These are phyloP conservation scores for Fusarium verrucosum DNA, from an alignment of 2,329 filamentous ascomycete species.

Conservation along the genomic window DNA sequence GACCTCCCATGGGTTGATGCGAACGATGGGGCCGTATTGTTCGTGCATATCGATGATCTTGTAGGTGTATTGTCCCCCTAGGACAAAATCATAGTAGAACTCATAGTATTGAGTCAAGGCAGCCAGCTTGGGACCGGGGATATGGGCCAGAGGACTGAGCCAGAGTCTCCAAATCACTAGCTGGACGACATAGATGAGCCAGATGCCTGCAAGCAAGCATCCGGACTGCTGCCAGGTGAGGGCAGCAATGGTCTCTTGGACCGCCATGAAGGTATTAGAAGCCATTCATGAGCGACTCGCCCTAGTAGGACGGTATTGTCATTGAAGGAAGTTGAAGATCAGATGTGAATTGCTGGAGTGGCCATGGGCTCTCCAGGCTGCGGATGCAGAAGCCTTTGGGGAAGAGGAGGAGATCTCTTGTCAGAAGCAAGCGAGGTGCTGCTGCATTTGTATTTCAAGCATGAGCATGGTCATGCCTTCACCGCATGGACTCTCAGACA, in stretches of 20 bases:
- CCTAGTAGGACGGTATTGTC: conserved; percentile 42
- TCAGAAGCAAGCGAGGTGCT: conserved; percentile 30
- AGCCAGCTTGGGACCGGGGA: conserved; percentile 53
- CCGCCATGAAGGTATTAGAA: conserved; percentile 41
- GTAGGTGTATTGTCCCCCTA: conserved; percentile 54
- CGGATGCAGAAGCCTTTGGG: conserved; percentile 39
- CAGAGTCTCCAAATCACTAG: conserved; percentile 48
- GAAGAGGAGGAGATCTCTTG: conserved; percentile 12
- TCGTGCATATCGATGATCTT: conserved; percentile 55
- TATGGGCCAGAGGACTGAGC: conserved; percentile 51
- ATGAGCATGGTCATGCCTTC: conserved; percentile 24
- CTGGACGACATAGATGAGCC: conserved; percentile 45
- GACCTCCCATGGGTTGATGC: conserved; percentile 54
- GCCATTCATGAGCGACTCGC: conserved; percentile 42
- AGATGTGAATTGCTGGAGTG: conserved; percentile 22
- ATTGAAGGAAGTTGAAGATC: conserved; percentile 36
- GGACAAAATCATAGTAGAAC: conserved; percentile 56
- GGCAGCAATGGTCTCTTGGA: conserved; percentile 35
- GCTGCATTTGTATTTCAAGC: conserved; percentile 41
- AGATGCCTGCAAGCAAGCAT: conserved; percentile 40
- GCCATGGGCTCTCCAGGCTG: conserved; percentile 42
- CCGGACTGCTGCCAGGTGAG: conserved; percentile 42
- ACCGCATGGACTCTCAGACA: conserved; percentile 26
- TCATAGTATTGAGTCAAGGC: conserved; percentile 54
- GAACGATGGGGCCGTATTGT: conserved; percentile 53